Percentiles rank a stretch among this genome's conserved stretches.
These are phyloP conservation scores for Nicotiana otophora DNA, from an alignment of 257 asterid genomes.

Conservation along the genomic window DNA sequence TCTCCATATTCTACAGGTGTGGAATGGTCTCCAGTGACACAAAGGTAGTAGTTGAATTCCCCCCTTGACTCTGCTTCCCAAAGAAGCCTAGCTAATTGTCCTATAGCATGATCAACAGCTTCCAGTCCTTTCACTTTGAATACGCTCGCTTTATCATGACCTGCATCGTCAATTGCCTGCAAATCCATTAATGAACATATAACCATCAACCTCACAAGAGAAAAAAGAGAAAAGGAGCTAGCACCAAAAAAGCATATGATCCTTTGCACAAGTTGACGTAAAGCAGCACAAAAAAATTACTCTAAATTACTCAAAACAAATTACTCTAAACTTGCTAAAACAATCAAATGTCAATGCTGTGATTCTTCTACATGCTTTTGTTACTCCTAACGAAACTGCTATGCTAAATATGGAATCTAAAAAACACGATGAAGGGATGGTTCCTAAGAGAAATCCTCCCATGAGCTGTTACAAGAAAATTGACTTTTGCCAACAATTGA, in stretches of 20 bases:
- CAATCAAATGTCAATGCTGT: neutral
- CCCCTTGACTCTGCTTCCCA: conserved; percentile 76
- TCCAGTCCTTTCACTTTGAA: conserved; percentile 91
- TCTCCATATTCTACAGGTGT: conserved; percentile 99
- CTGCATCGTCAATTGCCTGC: conserved; percentile 98
- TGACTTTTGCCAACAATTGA: neutral
- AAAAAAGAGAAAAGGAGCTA: neutral
- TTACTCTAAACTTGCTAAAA: neutral
- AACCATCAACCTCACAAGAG: neutral
- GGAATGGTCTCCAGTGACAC: conserved; percentile 93
- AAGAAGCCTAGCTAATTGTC: conserved; percentile 82
- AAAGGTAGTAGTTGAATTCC: conserved; percentile 56
- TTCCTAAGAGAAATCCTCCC: neutral
- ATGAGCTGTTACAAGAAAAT: neutral
- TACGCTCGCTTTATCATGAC: conserved; percentile 91
- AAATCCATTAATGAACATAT: neutral
- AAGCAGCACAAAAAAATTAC: neutral
- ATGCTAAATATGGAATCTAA: neutral
- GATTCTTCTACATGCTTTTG: neutral
- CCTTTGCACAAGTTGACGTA: neutral
- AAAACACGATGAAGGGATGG: neutral
- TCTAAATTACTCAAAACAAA: neutral
- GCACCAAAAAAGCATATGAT: neutral
- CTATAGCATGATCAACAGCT: conserved; percentile 87
- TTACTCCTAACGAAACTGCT: neutral